Conservation (phyloP, 2,329 filamentous ascomycete species). For the Penicillium sp. region DNA sequence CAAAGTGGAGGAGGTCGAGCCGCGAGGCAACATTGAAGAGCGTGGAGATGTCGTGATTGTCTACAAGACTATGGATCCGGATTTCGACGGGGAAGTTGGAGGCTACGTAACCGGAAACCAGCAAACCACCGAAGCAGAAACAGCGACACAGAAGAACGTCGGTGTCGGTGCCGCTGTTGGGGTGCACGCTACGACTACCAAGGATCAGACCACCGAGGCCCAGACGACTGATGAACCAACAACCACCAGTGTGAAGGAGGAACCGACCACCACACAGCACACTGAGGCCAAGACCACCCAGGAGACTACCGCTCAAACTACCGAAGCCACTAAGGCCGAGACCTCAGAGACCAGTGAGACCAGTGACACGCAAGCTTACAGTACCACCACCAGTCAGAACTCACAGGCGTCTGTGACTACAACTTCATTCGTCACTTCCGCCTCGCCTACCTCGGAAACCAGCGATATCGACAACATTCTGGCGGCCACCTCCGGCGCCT, state of each 20-base stretch:
- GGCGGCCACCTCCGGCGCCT: slow-evolving; percentile 19
- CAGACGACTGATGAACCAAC: slow-evolving; percentile 13
- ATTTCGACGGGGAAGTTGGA: slow-evolving; percentile 54
- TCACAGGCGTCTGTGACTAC: background rate
- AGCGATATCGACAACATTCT: slow-evolving; percentile 14
- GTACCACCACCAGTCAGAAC: slow-evolving; percentile 4
- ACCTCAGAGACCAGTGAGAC: slow-evolving; percentile 11
- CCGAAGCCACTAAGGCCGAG: slow-evolving; percentile 22
- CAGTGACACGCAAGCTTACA: slow-evolving; percentile 6
- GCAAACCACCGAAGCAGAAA: slow-evolving; percentile 10
- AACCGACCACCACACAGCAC: slow-evolving; percentile 15
- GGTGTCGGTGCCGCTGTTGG: slow-evolving; percentile 34
- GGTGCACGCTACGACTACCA: slow-evolving; percentile 14
- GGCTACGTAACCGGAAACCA: slow-evolving; percentile 46
- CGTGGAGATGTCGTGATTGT: slow-evolving; percentile 37
- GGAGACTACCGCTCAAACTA: slow-evolving; percentile 16
- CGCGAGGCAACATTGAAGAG: slow-evolving; percentile 3
- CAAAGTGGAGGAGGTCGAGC: slow-evolving; percentile 22
- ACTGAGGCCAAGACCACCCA: slow-evolving; percentile 13
- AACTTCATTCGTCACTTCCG: slow-evolving; percentile 23
- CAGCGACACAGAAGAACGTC: slow-evolving; percentile 13
- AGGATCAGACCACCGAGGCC: slow-evolving; percentile 18
- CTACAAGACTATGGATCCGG: slow-evolving; percentile 55
- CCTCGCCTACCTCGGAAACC: slow-evolving; percentile 19
- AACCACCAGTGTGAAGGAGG: slow-evolving; percentile 3